phyloP scores from a whole-genome alignment of 805 yeast genomes.

The Blastobotrys attinorum region DNA sequence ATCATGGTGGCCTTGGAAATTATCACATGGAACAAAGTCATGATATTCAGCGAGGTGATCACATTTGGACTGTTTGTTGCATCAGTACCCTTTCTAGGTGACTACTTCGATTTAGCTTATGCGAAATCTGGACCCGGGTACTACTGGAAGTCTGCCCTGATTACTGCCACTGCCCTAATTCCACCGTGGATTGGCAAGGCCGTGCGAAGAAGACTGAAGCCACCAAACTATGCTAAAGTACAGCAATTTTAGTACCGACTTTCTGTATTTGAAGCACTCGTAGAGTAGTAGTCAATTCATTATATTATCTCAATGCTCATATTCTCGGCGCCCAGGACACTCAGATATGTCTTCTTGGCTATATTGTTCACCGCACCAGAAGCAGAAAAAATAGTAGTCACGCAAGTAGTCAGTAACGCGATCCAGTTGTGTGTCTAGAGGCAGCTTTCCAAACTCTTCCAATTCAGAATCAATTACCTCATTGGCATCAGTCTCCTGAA shows the following conservation, averaged over 20 bases:
- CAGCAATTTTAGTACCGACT: slow-evolving; percentile 64
- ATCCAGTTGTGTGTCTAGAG: slow-evolving; percentile 25
- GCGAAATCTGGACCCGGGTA: slow-evolving; percentile 46
- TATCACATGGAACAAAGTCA: slow-evolving; percentile 78
- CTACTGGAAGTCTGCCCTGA: slow-evolving; percentile 59
- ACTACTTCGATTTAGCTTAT: slow-evolving; percentile 73
- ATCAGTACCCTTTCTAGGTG: slow-evolving; percentile 75
- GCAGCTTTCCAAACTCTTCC: slow-evolving; percentile 23
- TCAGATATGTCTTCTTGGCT: slow-evolving; percentile 34
- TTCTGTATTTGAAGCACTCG: background rate
- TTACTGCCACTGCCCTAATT: slow-evolving; percentile 60
- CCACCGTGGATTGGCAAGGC: slow-evolving; percentile 88
- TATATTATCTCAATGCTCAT: slow-evolving; percentile 31
- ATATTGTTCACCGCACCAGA: slow-evolving; percentile 41
- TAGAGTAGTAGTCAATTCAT: too few relatives aligned
- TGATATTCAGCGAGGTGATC: slow-evolving; percentile 64
- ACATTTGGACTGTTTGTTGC: slow-evolving; percentile 62
- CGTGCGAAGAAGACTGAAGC: slow-evolving; percentile 66
- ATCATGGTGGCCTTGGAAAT: slow-evolving; percentile 90
- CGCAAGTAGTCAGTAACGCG: slow-evolving; percentile 35
- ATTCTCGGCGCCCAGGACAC: slow-evolving; percentile 45
- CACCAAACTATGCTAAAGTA: slow-evolving; percentile 96
- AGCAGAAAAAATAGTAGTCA: slow-evolving; percentile 37
- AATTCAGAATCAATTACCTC: slow-evolving; percentile 29
- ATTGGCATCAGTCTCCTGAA: background rate